A percentile compares a stretch with the other conserved stretches of the same genome.
Evolutionary conservation across 331 rosid genomes (phyloP).

Genomic region (Arachis monticola): DNA sequence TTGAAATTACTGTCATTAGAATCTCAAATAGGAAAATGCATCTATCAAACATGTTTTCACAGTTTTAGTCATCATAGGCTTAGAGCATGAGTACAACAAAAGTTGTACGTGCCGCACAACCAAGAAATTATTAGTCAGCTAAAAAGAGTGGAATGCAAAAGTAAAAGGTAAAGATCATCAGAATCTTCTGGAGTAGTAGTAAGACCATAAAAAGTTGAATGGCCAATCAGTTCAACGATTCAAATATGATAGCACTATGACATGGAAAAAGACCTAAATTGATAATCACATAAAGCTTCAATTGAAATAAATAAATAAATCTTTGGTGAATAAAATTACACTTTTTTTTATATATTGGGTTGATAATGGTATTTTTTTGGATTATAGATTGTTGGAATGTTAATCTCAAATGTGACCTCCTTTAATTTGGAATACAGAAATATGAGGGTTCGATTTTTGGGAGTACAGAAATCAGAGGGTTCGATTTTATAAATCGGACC

Average conservation of each 20-base stretch:
- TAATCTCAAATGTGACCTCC: background rate
- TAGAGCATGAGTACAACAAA: conserved; percentile 1
- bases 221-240: background rate
- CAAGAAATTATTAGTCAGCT: background rate
- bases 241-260: background rate
- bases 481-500: too few relatives aligned
- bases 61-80: background rate
- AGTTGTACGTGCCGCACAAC: background rate
- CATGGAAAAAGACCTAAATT: background rate
- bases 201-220: background rate
- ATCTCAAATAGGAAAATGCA: background rate
- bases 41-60: conserved; percentile 2
- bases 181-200: background rate
- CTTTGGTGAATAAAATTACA: too few relatives aligned
- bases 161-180: background rate
- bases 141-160: background rate
- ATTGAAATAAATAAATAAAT: background rate
- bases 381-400: background rate
- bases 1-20: background rate
- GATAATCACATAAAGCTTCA: conserved; percentile 11
- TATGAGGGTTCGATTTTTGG: too few relatives aligned
- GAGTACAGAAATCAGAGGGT: too few relatives aligned
- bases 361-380: too few relatives aligned
- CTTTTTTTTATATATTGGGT: too few relatives aligned
- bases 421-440: too few relatives aligned